Evolutionary conservation across 2,329 filamentous ascomycete genomes (phyloP), one percentile per base, ranked within the genome.

Genomic region (Harringtonia lauricola): DNA sequence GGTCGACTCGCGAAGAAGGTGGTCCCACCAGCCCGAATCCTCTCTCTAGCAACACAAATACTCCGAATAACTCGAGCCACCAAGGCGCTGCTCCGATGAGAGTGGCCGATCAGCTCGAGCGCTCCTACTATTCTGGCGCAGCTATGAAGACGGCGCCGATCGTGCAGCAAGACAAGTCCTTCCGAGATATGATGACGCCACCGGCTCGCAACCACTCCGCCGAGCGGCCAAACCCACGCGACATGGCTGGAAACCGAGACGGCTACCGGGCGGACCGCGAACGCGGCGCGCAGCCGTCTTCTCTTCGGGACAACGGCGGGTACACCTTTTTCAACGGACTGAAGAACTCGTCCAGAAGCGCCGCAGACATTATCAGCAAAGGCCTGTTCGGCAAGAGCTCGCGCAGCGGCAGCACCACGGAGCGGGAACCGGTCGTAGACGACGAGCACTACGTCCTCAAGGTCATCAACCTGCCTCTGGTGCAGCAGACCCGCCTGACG

Each of bases 401-500:
- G 18, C 74, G 85, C 44, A 83, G 80, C 55, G 86, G 83, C 57
- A 84, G 79, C 52, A 76, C 80, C 31, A 74, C 63, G 52, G 84
- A 80, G 57, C 83, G 64, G 49, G 80, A 84, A 47, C 65, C 70
- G 4, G 62, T 74, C 2, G 65, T 87, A 13, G 86, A 87, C 52
- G 83, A 88, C 54, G 86, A 92, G 57, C 83, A 87, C 55, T 95
- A 95, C 55, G 73, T 83, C 43, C 72, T 88, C 55, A 86, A 83
- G 53, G 80, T 94, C 36, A 86, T 96, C 59, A 94, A 92, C 55
- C 69, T 85, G 40, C 87, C 88, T 2, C 67, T 96, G 26, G 73
- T 94, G 22, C 83, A 95, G 59, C 90, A 96, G 64, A 89, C 89
- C 8, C 79, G 90, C n/a, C 70, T 81, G 50, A 95, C 90, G 0